A percentile compares a stretch with the other conserved stretches of the same genome.
Evolutionary conservation across 2,329 filamentous ascomycete genomes (phyloP).

Genomic region (Fusarium setosum): DNA sequence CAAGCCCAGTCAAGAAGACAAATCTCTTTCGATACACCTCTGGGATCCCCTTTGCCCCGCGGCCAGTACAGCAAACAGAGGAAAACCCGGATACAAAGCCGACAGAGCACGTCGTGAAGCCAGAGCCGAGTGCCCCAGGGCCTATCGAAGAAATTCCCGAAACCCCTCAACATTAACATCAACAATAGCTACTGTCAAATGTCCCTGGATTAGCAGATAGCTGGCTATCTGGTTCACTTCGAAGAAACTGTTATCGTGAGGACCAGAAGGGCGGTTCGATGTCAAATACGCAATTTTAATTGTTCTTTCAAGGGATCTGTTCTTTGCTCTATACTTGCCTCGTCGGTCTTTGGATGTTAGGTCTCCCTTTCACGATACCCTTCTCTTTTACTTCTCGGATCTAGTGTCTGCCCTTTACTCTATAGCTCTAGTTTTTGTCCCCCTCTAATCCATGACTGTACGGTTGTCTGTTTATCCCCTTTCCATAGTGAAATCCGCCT

Average conservation of each 20-base stretch:
- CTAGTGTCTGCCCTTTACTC: constrained; percentile 8
- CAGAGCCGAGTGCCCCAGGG: not conserved
- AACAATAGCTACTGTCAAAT: not conserved
- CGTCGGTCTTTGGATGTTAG: constrained; percentile 25
- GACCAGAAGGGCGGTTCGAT: constrained; percentile 1
- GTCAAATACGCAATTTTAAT: constrained; percentile 22
- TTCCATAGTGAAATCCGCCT: not conserved
- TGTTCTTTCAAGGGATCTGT: constrained; percentile 9
- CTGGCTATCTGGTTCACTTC: constrained; percentile 10
- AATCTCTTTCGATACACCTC: constrained; percentile 54
- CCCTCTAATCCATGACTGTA: constrained; percentile 34
- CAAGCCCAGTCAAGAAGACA: constrained; percentile 50
- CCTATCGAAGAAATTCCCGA: constrained; percentile 11
- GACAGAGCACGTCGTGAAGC: not conserved
- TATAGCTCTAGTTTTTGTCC: constrained; percentile 31
- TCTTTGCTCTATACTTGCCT: constrained; percentile 7
- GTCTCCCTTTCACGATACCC: constrained; percentile 40
- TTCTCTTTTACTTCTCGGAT: constrained; percentile 11
- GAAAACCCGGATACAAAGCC: constrained; percentile 2
- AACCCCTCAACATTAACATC: constrained; percentile 8
- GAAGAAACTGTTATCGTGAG: constrained; percentile 7
- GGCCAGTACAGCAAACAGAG: constrained; percentile 21
- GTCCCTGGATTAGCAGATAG: constrained; percentile 8
- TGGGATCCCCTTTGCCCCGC: constrained; percentile 61
- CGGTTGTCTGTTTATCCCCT: constrained; percentile 9